These are phyloP conservation scores for Crithidia thermophila DNA, from an alignment of 208 protist genomes.

Conservation along the genomic window DNA sequence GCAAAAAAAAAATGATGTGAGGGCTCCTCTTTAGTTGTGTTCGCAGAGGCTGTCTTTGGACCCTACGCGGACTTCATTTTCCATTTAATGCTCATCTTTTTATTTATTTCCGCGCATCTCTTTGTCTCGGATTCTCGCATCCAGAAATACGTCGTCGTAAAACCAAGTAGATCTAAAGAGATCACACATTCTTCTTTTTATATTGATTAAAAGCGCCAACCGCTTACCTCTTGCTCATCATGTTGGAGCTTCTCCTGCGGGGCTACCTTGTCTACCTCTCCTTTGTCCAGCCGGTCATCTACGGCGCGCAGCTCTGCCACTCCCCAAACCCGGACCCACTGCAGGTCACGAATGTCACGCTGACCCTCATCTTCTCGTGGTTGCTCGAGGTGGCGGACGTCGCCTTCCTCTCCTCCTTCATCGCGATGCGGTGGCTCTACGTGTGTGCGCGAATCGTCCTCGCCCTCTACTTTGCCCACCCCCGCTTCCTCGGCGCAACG, in stretches of 20 bases:
- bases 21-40: too few species aligned
- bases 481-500: slow-evolving; percentile 59
- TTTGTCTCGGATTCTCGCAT: too few species aligned
- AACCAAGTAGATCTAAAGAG: too few species aligned
- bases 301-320: slow-evolving; percentile 62
- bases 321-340: slow-evolving; percentile 34
- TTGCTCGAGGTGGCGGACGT: slow-evolving; percentile 58
- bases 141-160: too few species aligned
- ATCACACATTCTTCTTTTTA: too few species aligned
- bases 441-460: slow-evolving; percentile 55
- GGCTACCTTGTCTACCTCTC: slow-evolving; percentile 58
- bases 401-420: slow-evolving; percentile 59
- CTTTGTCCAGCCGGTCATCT: slow-evolving; percentile 65
- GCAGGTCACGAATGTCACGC: slow-evolving; percentile 68
- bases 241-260: slow-evolving; percentile 36
- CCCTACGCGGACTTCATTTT: too few species aligned
- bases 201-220: background rate
- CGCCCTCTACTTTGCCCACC: slow-evolving; percentile 66
- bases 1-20: too few species aligned
- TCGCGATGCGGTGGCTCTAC: slow-evolving; percentile 64
- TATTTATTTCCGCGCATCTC: too few species aligned
- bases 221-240: background rate
- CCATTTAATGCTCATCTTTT: too few species aligned
- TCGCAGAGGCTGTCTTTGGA: too few species aligned
- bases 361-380: slow-evolving; percentile 77